phyloP scores from a whole-genome alignment of 352 stramenopile species.

The Peronospora farinosa region DNA sequence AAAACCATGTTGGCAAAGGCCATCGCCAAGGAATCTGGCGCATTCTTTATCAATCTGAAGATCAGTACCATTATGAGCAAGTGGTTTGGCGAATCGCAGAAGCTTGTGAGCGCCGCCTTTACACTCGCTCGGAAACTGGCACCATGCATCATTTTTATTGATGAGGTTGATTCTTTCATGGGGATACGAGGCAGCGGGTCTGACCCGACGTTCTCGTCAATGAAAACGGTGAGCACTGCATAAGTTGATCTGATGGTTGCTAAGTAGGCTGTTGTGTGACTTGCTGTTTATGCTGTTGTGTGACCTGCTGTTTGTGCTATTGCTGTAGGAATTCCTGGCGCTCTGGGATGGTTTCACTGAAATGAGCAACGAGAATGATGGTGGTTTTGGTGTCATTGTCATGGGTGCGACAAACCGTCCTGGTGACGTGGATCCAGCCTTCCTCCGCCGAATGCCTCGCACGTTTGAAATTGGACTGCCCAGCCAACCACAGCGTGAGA shows the following conservation, averaged over 20 bases:
- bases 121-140: conserved; percentile 91
- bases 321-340: conserved; percentile 92
- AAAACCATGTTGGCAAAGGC: conserved; percentile 93
- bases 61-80: conserved; percentile 89
- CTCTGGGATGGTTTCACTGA: conserved; percentile 95
- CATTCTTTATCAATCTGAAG: conserved; percentile 87
- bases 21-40: conserved; percentile 91
- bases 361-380: conserved; percentile 50
- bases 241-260: not conserved
- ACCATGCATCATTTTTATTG: conserved; percentile 97
- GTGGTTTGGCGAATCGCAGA: conserved; percentile 89
- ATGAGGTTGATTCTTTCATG: conserved; percentile 94
- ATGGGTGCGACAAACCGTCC: conserved; percentile 95
- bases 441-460: conserved; percentile 93
- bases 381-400: conserved; percentile 90
- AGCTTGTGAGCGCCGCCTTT: conserved; percentile 91
- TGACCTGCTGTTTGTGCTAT: conserved; percentile 2
- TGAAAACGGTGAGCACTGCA: conserved; percentile 65
- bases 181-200: conserved; percentile 72
- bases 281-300: conserved; percentile 1
- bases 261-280: conserved; percentile 8
- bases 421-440: conserved; percentile 88
- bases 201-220: conserved; percentile 77
- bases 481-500: conserved; percentile 73
- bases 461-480: conserved; percentile 94